Conservation (phyloP, 1,284 basidiomycete genomes). For the Rhodotorula sp. region DNA sequence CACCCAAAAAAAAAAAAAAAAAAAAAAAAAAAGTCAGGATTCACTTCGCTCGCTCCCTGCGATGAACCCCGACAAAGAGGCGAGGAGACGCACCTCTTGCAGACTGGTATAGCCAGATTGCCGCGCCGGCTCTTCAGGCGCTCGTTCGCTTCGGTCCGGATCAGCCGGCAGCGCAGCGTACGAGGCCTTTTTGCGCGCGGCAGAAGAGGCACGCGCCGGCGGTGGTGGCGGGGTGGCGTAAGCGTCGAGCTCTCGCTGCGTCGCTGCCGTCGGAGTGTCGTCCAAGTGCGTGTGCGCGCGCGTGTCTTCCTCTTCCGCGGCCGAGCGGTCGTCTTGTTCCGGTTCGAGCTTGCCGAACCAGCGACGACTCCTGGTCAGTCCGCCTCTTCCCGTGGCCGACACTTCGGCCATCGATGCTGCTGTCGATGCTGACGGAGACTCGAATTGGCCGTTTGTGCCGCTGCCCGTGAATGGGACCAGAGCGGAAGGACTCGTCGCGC, state of each 20-base stretch:
- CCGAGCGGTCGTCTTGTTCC: background rate
- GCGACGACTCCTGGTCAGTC: background rate
- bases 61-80: background rate
- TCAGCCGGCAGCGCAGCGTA: background rate
- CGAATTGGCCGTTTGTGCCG: too few relatives aligned
- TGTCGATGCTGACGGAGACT: background rate
- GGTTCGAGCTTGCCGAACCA: background rate
- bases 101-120: conserved; percentile 7
- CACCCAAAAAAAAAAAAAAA: too few relatives aligned
- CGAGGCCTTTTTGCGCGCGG: background rate
- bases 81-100: conserved; percentile 9
- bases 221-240: background rate
- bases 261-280: background rate
- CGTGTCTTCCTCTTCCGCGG: background rate
- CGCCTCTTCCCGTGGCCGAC: background rate
- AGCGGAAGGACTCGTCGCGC: too few relatives aligned
- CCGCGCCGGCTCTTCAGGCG: background rate
- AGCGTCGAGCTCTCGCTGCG: background rate
- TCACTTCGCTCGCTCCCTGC: too few relatives aligned
- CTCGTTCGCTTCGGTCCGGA: background rate
- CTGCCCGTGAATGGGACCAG: too few relatives aligned
- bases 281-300: background rate
- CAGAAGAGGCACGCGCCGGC: background rate
- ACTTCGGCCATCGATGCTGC: background rate
- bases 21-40: background rate